Evolutionary conservation across 768 basidiomycete genomes (phyloP).

Genomic region (Pleurotus cornucopiae): DNA sequence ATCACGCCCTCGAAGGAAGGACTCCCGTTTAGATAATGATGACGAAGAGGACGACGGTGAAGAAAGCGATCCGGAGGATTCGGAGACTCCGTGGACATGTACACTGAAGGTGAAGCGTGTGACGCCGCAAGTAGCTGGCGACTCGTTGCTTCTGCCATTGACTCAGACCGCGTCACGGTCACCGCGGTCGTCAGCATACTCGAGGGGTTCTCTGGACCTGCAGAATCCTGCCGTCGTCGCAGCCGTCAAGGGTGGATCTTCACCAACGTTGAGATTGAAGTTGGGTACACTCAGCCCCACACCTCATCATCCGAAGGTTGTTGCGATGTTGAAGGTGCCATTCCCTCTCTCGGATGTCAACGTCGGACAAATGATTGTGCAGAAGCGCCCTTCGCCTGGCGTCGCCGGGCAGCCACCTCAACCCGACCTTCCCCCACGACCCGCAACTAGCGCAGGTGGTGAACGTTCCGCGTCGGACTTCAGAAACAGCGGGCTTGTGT

Average conservation of each 20-base stretch:
- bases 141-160: conserved; percentile 1
- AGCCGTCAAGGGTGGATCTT: background rate
- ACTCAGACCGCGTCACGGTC: conserved; percentile 12
- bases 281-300: conserved; percentile 84
- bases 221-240: background rate
- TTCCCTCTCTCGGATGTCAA: conserved; percentile 84
- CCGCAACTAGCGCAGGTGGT: background rate
- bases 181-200: conserved; percentile 12
- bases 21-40: conserved; percentile 6
- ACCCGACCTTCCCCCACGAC: background rate
- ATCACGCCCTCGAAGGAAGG: background rate
- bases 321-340: conserved; percentile 87
- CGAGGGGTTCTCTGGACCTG: conserved; percentile 6
- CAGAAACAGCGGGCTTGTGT: conserved; percentile 37
- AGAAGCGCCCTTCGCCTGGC: conserved; percentile 40
- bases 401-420: conserved; percentile 25
- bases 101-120: conserved; percentile 62
- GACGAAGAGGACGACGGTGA: conserved; percentile 48
- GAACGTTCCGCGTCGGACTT: background rate
- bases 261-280: conserved; percentile 5
- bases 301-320: conserved; percentile 94
- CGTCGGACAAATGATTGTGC: conserved; percentile 53
- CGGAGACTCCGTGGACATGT: conserved; percentile 95
- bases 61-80: conserved; percentile 93
- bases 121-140: conserved; percentile 9